Evolutionary conservation across 306 rosid species (phyloP).

Genomic region (Alnus rubra): DNA sequence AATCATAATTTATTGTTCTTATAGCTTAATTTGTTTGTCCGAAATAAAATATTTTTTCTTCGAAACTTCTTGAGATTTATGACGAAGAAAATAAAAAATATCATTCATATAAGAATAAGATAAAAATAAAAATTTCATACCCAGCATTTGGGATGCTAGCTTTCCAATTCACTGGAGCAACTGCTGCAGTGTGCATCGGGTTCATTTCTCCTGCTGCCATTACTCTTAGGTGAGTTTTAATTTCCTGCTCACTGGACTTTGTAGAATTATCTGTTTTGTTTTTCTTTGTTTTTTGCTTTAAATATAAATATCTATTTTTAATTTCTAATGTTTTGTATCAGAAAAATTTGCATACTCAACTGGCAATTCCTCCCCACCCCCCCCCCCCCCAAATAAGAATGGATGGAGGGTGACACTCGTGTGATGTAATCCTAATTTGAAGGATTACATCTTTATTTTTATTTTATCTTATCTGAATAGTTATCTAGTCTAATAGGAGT

Average conservation of each 20-base stretch:
- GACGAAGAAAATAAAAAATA: too few species aligned
- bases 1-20: too few species aligned
- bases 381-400: background rate
- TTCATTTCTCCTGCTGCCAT: conserved; percentile 50
- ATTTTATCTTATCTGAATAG: too few species aligned
- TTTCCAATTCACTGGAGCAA: conserved; percentile 56
- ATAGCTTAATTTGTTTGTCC: too few species aligned
- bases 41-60: too few species aligned
- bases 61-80: too few species aligned
- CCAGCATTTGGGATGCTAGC: conserved; percentile 73
- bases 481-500: too few species aligned
- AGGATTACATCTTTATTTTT: too few species aligned
- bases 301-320: background rate
- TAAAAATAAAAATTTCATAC: conserved; percentile 42
- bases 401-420: background rate
- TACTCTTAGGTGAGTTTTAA: conserved; percentile 44
- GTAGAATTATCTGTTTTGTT: background rate
- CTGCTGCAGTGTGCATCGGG: conserved; percentile 47
- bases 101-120: too few species aligned
- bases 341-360: background rate
- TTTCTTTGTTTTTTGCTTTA: too few species aligned
- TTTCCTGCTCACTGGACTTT: conserved; percentile 2
- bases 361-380: background rate
- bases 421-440: too few species aligned
- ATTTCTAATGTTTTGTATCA: background rate